Evolutionary conservation across 345 rosid species (phyloP), one percentile per base, ranked within the genome.

Genomic region (Eutrema heterophyllum): DNA sequence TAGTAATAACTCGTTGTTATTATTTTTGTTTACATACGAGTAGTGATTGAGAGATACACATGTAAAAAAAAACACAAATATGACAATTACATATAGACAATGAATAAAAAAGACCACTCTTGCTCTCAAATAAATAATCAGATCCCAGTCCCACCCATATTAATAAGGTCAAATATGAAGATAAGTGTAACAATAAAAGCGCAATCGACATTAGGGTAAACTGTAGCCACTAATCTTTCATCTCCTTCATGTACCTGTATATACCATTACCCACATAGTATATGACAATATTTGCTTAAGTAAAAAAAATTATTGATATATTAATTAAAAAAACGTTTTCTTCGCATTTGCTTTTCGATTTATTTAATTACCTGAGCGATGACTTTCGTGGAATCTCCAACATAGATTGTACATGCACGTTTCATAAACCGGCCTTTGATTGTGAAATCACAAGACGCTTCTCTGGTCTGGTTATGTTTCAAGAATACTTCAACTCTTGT

Each of bases 401-500:
- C 39, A 32, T 56, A 70, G 70, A 77, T 70, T 3, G 67, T 64
- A 57, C 71, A 70, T 18, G 80, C 80, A 77, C 80, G 80, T 71
- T 77, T 77, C 76, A 77, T 77, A 56, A 70, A 77, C 55, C 80
- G 76, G 3, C 80, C 80, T 77, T 77, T 77, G 8, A 77, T 71
- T 0, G 76, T 77, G 72, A 70, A 77, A 57, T 77, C 76, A 64
- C 80, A 77, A 57, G 80, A 77, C 9, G 43, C 67, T 77, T 70
- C 80, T 49, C 6, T 71, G 41, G 67, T 64, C 6, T 21, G 76
- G 67, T 77, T 77, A 12, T 77, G 67, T 77, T 71, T 77, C 62
- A 77, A 77, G 80, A 77, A 77, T 21, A 77, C 80, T 77, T 71
- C 76, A 26, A 77, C 76, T 70, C 55, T 71, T 70, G 80, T 77